These are phyloP conservation scores for Hymenoscyphus linearis DNA, from an alignment of 2,329 filamentous ascomycete species.

Conservation along the genomic window DNA sequence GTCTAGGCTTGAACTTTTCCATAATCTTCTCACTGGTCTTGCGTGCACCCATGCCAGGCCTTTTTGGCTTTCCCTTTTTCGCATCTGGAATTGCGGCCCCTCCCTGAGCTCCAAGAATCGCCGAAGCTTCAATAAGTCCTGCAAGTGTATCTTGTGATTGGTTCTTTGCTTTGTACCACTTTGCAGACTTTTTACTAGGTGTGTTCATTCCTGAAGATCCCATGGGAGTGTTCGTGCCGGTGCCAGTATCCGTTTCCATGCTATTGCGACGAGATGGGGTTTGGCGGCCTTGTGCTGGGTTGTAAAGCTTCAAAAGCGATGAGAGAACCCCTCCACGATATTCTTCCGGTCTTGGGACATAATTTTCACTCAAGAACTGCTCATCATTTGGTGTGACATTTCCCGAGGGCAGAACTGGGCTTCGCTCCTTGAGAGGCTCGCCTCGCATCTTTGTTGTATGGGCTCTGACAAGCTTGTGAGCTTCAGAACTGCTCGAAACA, in stretches of 20 bases:
- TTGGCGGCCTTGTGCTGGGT: constrained; percentile 39
- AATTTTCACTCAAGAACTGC: constrained; percentile 48
- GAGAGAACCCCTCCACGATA: constrained; percentile 71
- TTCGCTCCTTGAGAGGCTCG: constrained; percentile 11
- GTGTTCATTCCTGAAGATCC: constrained; percentile 38
- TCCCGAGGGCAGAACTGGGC: constrained; percentile 35
- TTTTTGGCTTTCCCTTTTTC: constrained; percentile 8
- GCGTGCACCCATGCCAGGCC: constrained; percentile 27
- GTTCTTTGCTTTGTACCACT: constrained; percentile 36
- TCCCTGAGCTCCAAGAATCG: constrained; percentile 45
- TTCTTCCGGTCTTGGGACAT: constrained; percentile 60
- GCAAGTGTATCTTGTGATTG: constrained; percentile 43
- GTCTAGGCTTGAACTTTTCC: constrained; percentile 24
- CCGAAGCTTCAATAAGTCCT: constrained; percentile 49
- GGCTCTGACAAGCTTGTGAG: constrained; percentile 38
- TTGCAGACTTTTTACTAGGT: constrained; percentile 25
- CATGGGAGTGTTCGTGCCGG: constrained; percentile 28
- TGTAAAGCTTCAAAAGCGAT: constrained; percentile 66
- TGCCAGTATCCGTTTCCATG: constrained; percentile 17
- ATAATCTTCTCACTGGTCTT: constrained; percentile 24
- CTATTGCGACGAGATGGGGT: constrained; percentile 24
- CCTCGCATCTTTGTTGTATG: constrained; percentile 33
- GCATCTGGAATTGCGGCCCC: constrained; percentile 35
- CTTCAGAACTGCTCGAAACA: constrained; percentile 34
- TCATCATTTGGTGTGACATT: constrained; percentile 40